A percentile compares a stretch with the other conserved stretches of the same genome.
phyloP scores from a whole-genome alignment of 345 rosid species.

The Camelina sativa region DNA sequence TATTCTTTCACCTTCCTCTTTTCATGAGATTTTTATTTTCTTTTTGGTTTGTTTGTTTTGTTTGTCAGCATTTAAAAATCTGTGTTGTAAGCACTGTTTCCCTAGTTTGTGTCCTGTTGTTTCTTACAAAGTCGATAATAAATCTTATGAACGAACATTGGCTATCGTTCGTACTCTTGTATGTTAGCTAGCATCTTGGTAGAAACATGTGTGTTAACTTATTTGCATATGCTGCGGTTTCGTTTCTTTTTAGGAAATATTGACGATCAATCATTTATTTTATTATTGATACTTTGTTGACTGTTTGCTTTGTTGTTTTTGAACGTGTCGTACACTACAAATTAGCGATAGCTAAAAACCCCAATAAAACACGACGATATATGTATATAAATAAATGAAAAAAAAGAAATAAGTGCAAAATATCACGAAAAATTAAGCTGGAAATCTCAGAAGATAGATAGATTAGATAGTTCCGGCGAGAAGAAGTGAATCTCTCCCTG shows the following conservation, averaged over 20 bases:
- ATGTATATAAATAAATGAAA: not conserved
- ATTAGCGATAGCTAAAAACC: not conserved
- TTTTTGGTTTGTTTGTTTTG: not conserved
- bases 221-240: not conserved
- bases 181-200: not conserved
- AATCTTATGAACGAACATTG: constrained; percentile 15
- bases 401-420: not conserved
- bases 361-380: not conserved
- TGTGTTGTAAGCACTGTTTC: constrained; percentile 33
- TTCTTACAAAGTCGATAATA: not conserved
- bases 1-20: constrained; percentile 27
- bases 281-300: not conserved
- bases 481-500: constrained; percentile 28
- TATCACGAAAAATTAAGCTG: constrained; percentile 28
- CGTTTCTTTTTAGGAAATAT: no score
- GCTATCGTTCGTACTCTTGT: not conserved
- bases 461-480: constrained; percentile 21
- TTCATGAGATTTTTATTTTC: constrained; percentile 4
- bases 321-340: not conserved
- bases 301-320: not conserved
- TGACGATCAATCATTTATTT: not conserved
- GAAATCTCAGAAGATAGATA: constrained; percentile 4
- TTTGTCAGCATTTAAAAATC: constrained; percentile 1
- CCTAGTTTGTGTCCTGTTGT: not conserved
- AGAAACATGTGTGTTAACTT: not conserved